phyloP scores from a whole-genome alignment of 257 asterid species.

The Solanum paucissectum region DNA sequence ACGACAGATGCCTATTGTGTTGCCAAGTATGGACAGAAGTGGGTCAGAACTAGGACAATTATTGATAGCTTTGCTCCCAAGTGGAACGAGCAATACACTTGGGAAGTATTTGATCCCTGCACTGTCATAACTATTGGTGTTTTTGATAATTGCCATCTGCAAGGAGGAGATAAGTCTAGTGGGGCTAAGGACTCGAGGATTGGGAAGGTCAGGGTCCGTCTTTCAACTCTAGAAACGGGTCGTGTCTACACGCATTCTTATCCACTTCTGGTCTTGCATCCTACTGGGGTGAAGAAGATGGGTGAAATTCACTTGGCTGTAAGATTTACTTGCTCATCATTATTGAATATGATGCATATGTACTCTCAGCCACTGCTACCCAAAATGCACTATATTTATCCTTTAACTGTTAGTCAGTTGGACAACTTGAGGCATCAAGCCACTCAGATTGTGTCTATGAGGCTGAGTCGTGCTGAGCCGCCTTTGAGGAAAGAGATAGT shows the following conservation, averaged over 20 bases:
- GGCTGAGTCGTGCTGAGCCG: constrained; percentile 72
- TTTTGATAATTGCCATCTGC: constrained; percentile 54
- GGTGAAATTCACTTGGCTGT: constrained; percentile 71
- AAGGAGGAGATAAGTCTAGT: constrained; percentile 48
- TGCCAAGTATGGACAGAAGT: constrained; percentile 59
- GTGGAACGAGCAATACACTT: constrained; percentile 77
- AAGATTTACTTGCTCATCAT: constrained; percentile 55
- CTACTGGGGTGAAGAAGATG: constrained; percentile 66
- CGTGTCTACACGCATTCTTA: constrained; percentile 58
- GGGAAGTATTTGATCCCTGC: constrained; percentile 78
- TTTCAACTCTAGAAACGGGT: constrained; percentile 59
- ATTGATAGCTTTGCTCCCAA: constrained; percentile 56
- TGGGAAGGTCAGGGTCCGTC: constrained; percentile 70
- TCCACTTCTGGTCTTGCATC: constrained; percentile 60
- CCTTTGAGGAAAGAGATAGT: constrained; percentile 69
- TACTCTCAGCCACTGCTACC: constrained; percentile 61
- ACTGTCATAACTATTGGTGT: constrained; percentile 65
- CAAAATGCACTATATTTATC: constrained; percentile 66
- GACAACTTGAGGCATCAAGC: constrained; percentile 70
- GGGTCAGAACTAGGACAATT: constrained; percentile 64
- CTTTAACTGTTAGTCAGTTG: constrained; percentile 46
- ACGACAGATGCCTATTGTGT: constrained; percentile 71
- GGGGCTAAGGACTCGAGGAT: constrained; percentile 42
- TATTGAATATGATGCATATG: constrained; percentile 54
- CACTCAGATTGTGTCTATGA: constrained; percentile 48